These are phyloP conservation scores for Hypoxylon sp. DNA, from an alignment of 2,329 filamentous ascomycete genomes.

Conservation along the genomic window DNA sequence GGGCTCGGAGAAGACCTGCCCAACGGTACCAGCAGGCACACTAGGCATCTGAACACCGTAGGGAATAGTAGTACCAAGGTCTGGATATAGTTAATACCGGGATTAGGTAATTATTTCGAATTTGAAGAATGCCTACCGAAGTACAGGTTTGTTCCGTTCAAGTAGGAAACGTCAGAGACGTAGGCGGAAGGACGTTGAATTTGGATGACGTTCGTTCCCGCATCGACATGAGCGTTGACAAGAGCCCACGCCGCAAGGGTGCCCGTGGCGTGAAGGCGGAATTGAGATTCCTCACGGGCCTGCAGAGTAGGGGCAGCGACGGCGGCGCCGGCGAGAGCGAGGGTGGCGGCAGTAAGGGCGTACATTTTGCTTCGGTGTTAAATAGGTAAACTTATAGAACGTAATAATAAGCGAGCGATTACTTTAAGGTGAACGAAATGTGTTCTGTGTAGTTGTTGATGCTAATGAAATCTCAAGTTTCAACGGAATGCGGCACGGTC, in stretches of 20 bases:
- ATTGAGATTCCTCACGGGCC: conserved; percentile 27
- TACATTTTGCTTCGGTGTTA: conserved; percentile 29
- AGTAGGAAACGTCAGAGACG: conserved; percentile 38
- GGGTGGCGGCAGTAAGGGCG: conserved; percentile 30
- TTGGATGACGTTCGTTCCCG: conserved; percentile 41
- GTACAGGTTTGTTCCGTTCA: conserved; percentile 33
- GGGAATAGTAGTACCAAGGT: conserved; percentile 21
- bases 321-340: conserved; percentile 34
- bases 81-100: neutral
- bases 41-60: conserved; percentile 36
- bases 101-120: neutral
- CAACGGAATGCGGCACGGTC: neutral
- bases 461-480: conserved; percentile 2
- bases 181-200: conserved; percentile 45
- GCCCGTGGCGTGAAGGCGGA: conserved; percentile 35
- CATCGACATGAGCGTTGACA: conserved; percentile 40
- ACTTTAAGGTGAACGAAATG: neutral
- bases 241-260: conserved; percentile 41
- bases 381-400: neutral
- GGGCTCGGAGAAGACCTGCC: conserved; percentile 32
- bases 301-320: conserved; percentile 29
- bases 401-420: conserved; percentile 1
- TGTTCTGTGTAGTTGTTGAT: neutral
- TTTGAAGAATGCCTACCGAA: conserved; percentile 33
- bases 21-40: conserved; percentile 34